These are phyloP conservation scores for Endoconidiophora laricicola DNA, from an alignment of 2,329 filamentous ascomycete genomes.

Conservation along the genomic window DNA sequence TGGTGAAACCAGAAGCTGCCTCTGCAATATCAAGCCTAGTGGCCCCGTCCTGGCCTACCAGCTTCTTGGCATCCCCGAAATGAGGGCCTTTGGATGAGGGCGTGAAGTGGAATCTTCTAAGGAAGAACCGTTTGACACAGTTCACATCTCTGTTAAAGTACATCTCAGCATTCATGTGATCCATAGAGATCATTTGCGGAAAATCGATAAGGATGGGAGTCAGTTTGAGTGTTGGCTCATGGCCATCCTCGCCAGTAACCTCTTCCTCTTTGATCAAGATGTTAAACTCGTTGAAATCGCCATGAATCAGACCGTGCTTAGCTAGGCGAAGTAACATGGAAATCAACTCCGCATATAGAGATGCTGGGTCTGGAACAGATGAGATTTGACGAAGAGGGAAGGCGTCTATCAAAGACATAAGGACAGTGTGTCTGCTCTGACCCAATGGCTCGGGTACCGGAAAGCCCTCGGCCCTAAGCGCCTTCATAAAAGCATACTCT, in stretches of 20 bases:
- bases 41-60: slow-evolving; percentile 44
- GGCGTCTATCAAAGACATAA: slow-evolving; percentile 88
- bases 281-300: slow-evolving; percentile 99
- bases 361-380: slow-evolving; percentile 63
- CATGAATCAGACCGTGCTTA: slow-evolving; percentile 79
- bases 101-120: slow-evolving; percentile 73
- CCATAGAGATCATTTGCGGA: slow-evolving; percentile 92
- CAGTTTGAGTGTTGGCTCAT: slow-evolving; percentile 25
- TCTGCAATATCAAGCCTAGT: slow-evolving; percentile 72
- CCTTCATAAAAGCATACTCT: slow-evolving; percentile 89
- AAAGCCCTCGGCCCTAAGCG: slow-evolving; percentile 67
- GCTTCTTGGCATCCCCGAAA: slow-evolving; percentile 69
- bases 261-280: slow-evolving; percentile 51
- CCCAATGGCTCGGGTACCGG: slow-evolving; percentile 75
- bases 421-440: slow-evolving; percentile 85
- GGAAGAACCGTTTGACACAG: slow-evolving; percentile 90
- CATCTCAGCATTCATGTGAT: slow-evolving; percentile 84
- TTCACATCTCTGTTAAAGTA: slow-evolving; percentile 95
- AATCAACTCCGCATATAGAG: slow-evolving; percentile 85
- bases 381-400: slow-evolving; percentile 83
- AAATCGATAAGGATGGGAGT: slow-evolving; percentile 89
- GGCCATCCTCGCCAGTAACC: slow-evolving; percentile 21
- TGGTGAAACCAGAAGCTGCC: slow-evolving; percentile 86
- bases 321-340: slow-evolving; percentile 71
- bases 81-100: slow-evolving; percentile 69